Base-by-base conservation (phyloP, 352 stramenopile genomes). In the Phytophthora ohioensis region DNA sequence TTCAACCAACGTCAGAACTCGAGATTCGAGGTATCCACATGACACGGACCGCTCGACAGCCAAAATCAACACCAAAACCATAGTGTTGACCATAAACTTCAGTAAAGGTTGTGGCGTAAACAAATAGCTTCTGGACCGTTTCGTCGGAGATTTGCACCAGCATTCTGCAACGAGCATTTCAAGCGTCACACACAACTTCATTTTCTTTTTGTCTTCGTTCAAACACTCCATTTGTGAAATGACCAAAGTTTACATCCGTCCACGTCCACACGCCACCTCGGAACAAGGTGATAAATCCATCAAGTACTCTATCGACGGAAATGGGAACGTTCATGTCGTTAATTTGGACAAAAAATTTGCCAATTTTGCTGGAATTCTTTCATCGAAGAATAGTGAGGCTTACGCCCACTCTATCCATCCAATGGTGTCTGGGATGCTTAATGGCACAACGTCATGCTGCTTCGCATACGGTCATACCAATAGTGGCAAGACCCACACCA, bases 391-490 rank as follows among this genome's bases (percentile, higher is more conserved):
- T 60, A 63, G 39, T 7, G 68, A 61, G 5, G 73, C 75, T 8
- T 86, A 84, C 56, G 55, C 55, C 1, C 51, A 76, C 36, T 66
- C 77, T 2, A 56, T 88, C 12, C 46, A 31, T 15, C 75, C 81
- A 3, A 60, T 90, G 31, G 30, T 87, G 0, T 4, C 51, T 0
- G 51, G 32, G 11, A 69, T 79, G 11, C 35, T 80, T n/a, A 64
- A 34, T 5, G 81, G 81, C 4, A 45, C 53, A 12, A 89, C 75
- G 15, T 76, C 69, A 4, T 89, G 81, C 56, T 87, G 79, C 71
- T 90, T 90, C 51, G 79, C 81, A 3, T 90, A 88, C 61, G 81
- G 79, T 3, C 78, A 89, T 57, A 89, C 81, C 7, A 84, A 84
- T 53, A 86, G 74, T 56, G 81, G 81, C 52, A 89, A 89, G 75